These are phyloP conservation scores for Fusarium newnesense DNA, from an alignment of 2,329 filamentous ascomycete species.

Conservation along the genomic window DNA sequence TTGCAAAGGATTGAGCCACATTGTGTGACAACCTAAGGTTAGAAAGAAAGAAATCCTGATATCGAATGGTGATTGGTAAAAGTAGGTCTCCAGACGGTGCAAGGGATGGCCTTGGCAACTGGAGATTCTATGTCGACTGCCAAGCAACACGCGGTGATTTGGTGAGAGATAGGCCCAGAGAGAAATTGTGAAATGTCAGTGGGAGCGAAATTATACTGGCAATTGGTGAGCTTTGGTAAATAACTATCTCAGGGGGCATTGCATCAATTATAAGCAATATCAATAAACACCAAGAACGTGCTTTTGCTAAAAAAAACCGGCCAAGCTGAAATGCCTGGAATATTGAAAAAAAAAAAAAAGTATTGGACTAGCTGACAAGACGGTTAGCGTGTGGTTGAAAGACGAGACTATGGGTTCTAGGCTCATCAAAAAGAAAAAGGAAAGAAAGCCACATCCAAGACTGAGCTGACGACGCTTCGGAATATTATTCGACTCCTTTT, in stretches of 20 bases:
- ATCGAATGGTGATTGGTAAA: neutral
- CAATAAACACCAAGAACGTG: neutral
- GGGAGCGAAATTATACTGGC: neutral
- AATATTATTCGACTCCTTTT: conserved; percentile 2
- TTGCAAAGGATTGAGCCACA: neutral
- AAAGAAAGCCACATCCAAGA: neutral
- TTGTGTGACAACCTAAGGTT: neutral
- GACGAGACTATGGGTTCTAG: neutral
- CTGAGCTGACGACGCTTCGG: neutral
- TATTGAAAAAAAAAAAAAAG: neutral
- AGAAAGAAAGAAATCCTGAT: neutral
- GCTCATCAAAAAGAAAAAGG: neutral
- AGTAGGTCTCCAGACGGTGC: neutral
- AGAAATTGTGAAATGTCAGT: neutral
- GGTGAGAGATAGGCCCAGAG: neutral
- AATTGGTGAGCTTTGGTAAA: neutral
- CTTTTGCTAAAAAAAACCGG: neutral
- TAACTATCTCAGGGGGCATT: neutral
- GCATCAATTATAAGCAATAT: neutral
- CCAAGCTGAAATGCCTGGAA: neutral
- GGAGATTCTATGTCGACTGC: neutral
- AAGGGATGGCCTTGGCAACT: neutral
- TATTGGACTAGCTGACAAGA: conserved; percentile 1
- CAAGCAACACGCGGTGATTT: neutral
- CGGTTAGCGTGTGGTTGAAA: neutral